phyloP scores from a whole-genome alignment of 768 basidiomycete species.

The Podaxis sp. region DNA sequence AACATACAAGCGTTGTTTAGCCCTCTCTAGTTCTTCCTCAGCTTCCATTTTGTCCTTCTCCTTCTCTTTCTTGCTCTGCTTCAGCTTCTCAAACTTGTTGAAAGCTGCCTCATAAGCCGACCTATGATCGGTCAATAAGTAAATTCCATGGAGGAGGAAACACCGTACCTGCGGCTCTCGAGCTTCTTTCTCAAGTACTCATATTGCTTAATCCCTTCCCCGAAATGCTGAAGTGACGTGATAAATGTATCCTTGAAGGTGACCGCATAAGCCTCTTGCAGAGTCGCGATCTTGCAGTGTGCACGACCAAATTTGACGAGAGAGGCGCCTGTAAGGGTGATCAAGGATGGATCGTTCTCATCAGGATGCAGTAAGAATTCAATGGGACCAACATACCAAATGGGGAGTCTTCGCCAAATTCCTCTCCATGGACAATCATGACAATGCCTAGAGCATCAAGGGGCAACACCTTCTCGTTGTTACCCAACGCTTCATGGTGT shows the following conservation, averaged over 20 bases:
- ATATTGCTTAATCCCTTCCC: conserved; percentile 80
- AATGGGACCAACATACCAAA: conserved; percentile 43
- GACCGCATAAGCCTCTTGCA: conserved; percentile 78
- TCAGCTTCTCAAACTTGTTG: conserved; percentile 63
- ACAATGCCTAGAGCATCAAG: conserved; percentile 80
- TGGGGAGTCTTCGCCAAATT: conserved; percentile 71
- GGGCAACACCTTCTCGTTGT: conserved; percentile 67
- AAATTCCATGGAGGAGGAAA: neutral
- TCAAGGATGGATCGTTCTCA: neutral
- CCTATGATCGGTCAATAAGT: conserved; percentile 31
- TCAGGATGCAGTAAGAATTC: neutral
- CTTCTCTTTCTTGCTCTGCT: conserved; percentile 76
- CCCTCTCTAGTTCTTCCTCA: conserved; percentile 74
- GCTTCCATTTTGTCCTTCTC: conserved; percentile 57
- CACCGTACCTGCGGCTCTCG: conserved; percentile 70
- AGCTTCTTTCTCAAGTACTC: conserved; percentile 79
- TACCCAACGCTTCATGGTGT: conserved; percentile 54
- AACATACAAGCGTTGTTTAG: conserved; percentile 68
- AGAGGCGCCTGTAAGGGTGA: conserved; percentile 48
- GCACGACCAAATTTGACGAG: conserved; percentile 76
- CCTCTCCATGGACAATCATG: conserved; percentile 83
- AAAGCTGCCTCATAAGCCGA: conserved; percentile 74
- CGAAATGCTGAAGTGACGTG: conserved; percentile 56
- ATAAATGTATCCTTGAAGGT: conserved; percentile 74
- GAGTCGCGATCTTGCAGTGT: conserved; percentile 77